Evolutionary conservation across 345 rosid genomes (phyloP), one percentile per base, ranked within the genome.

Genomic region (Luvunga scandens): DNA sequence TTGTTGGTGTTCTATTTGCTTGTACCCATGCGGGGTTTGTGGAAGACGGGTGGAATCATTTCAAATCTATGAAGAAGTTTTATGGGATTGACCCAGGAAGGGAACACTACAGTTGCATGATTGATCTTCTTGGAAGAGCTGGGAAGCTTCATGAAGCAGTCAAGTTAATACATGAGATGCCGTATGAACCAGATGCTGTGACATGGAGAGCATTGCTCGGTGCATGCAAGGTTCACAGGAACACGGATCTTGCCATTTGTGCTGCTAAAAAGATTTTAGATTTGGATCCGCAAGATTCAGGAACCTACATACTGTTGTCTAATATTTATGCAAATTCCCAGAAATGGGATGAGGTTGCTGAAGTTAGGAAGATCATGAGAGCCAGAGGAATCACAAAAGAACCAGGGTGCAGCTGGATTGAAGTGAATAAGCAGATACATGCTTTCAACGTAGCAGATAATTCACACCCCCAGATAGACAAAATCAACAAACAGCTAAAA

Each of bases 361-460:
- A 85, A 55, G 66, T 84, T 19, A 78, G 92, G 78, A 90, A 74
- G 74, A 76, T 22, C 0, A 91, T 90, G 97, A 83, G 84, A 71
- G 61, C 79, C 69, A 81, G 77, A 63, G 90, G 91, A 66, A 79
- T 91, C 39, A 83, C 63, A 80, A 90, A 92, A 85, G 90, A 87
- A 57, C 90, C 95, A 22, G 95, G 95, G 73, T 88, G 94, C 66
- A 92, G 93, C 80, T 91, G 95, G 95, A 82, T 91, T 66, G 95
- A 92, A 86, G 89, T 88, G 73, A 77, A 83, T 73, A 90, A 85
- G 82, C 74, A 87, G 85, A 87, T 92, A 45, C 95, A 90, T 79
- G 86, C 90, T 62, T 91, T 91, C 77, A 85, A 88, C 66, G 77
- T 87, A 6, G 93, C 91, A 62, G 97, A 92, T 53, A 67, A 81